Percentiles rank a stretch among this genome's conserved stretches.
Conservation (phyloP, 2,329 filamentous ascomycete genomes). For the Diaporthe ilicicola region DNA sequence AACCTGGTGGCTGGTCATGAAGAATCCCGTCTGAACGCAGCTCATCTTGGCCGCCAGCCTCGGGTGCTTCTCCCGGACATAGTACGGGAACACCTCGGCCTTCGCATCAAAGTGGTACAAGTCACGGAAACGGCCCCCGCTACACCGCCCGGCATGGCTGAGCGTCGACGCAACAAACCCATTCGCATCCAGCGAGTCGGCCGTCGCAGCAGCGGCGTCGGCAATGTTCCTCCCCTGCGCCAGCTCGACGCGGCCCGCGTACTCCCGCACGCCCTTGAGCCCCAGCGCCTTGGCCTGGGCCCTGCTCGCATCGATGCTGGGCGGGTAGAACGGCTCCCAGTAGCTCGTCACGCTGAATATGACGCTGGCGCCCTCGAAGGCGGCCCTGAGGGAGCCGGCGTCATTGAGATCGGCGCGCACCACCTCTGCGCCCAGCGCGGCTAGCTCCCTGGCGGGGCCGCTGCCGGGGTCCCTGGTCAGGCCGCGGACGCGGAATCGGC, state of each 20-base stretch:
- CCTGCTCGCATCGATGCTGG: constrained; percentile 45
- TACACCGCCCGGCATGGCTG: constrained; percentile 57
- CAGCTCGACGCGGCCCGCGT: constrained; percentile 58
- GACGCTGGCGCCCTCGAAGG: constrained; percentile 54
- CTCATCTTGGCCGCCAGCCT: constrained; percentile 58
- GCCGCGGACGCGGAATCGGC: constrained; percentile 53
- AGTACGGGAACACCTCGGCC: constrained; percentile 58
- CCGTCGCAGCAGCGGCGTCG: constrained; percentile 56
- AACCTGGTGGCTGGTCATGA: constrained; percentile 57
- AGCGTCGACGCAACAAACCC: constrained; percentile 61
- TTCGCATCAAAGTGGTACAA: constrained; percentile 64
- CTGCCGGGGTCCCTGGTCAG: constrained; percentile 56
- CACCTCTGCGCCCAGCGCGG: constrained; percentile 52
- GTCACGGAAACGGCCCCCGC: constrained; percentile 53
- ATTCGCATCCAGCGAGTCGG: constrained; percentile 52
- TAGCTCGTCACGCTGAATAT: constrained; percentile 67
- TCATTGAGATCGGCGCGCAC: constrained; percentile 55
- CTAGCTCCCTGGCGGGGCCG: constrained; percentile 49
- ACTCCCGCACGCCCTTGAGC: constrained; percentile 49
- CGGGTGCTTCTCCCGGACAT: constrained; percentile 53
- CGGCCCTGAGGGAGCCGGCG: constrained; percentile 46
- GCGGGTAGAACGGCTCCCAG: constrained; percentile 59
- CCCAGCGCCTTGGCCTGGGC: constrained; percentile 47
- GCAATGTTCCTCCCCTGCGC: constrained; percentile 63
- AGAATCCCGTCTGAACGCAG: constrained; percentile 59